A percentile compares a stretch with the other conserved stretches of the same genome.
Evolutionary conservation across 768 basidiomycete species (phyloP).

Genomic region (Paxillus involutus): DNA sequence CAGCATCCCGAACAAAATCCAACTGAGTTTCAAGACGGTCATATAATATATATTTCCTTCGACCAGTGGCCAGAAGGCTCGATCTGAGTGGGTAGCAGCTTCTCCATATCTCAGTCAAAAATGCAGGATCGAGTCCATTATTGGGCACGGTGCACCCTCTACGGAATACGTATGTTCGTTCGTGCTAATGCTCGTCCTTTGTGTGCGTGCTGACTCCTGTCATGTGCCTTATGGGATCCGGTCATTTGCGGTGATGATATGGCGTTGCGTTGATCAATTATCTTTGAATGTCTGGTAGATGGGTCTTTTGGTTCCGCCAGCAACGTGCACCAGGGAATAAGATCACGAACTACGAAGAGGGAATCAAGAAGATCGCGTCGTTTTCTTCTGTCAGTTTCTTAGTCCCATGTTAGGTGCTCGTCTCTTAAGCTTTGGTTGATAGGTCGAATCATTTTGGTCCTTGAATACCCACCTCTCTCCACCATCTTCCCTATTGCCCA

Average conservation of each 20-base stretch:
- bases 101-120: constrained; percentile 64
- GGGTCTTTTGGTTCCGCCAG: constrained; percentile 92
- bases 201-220: constrained; percentile 12
- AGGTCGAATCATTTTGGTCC: constrained; percentile 97
- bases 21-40: too few species aligned
- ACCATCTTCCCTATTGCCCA: constrained; percentile 80
- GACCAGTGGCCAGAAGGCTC: too few species aligned
- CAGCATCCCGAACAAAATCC: too few species aligned
- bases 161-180: constrained; percentile 87
- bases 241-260: constrained; percentile 1
- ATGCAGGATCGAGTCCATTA: constrained; percentile 18
- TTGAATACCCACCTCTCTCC: constrained; percentile 89
- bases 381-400: constrained; percentile 72
- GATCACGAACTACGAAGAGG: constrained; percentile 89
- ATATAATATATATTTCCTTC: too few species aligned
- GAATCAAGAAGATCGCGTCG: constrained; percentile 88
- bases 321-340: constrained; percentile 90
- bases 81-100: constrained; percentile 21
- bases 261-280: constrained; percentile 14
- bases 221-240: constrained; percentile 4
- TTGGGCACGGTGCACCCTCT: constrained; percentile 63
- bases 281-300: constrained; percentile 43
- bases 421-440: constrained; percentile 9
- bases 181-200: constrained; percentile 19
- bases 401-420: not conserved